Evolutionary conservation across 345 rosid species (phyloP), one percentile per base, ranked within the genome.

Genomic region (Populus simonii): DNA sequence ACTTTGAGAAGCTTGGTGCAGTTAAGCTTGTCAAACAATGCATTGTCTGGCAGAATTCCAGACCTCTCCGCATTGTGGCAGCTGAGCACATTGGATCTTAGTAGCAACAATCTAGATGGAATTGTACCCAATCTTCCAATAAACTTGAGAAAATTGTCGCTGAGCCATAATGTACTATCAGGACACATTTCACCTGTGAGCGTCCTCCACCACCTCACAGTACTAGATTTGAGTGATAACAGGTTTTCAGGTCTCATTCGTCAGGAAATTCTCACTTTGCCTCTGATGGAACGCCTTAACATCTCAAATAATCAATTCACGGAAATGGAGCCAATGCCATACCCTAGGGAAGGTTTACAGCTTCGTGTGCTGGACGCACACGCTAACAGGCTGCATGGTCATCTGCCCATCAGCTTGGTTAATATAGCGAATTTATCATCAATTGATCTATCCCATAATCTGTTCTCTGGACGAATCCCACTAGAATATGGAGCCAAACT

Each of bases 221-320:
- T 78, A 9, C 22, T 88, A 55, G 89, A 89, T 70, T 51, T 88
- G 75, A 85, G 91, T 75, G 84, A 78, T 63, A 90, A 90, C 86
- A 86, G 87, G 79, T 78, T 91, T 74, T 78, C 89, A 12, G 82
- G 87, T 39, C 9, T 38, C 10, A 47, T 85, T n/a, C 22, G 39
- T 17, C 72, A 29, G 15, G 86, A 83, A 51, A 25, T 91, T 61
- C 75, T 88, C 38, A 80, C 88, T 9, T 80, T 89, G 68, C 88
- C 92, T 0, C 45, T 67, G 9, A 71, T 87, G 35, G 70, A 70
- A 25, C 82, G 41, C 43, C 71, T 88, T 8, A 86, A 91, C 67
- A 81, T 85, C 65, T 90, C 93, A 13, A 77, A 74, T 69, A 90
- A 87, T 83, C 81, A 75, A 66, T 79, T 91, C 70, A 81, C 83